These are phyloP conservation scores for Calycina herbarum DNA, from an alignment of 2,329 filamentous ascomycete genomes.

Conservation along the genomic window DNA sequence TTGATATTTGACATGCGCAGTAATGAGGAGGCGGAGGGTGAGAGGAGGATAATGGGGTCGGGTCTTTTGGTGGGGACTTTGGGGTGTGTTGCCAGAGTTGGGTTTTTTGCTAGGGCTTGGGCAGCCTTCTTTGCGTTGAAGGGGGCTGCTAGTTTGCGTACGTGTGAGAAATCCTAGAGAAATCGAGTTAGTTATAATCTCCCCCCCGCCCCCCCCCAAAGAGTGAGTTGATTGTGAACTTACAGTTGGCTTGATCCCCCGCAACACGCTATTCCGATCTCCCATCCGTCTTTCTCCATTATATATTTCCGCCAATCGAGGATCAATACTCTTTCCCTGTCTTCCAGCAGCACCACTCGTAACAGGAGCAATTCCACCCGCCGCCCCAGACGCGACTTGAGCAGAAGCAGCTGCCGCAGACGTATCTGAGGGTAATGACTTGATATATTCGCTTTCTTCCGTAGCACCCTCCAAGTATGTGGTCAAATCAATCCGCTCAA, in stretches of 20 bases:
- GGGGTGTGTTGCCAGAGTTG: conserved; percentile 54
- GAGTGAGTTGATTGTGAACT: conserved; percentile 36
- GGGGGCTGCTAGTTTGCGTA: conserved; percentile 78
- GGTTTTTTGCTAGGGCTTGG: conserved; percentile 43
- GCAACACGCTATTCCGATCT: conserved; percentile 83
- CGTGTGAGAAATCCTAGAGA: conserved; percentile 83
- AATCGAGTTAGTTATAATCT: conserved; percentile 1
- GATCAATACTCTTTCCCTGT: conserved; percentile 71
- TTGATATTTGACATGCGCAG: conserved; percentile 96
- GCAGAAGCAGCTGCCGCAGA: conserved; percentile 44
- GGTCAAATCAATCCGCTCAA: conserved; percentile 86
- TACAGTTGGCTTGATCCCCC: conserved; percentile 87
- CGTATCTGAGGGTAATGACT: conserved; percentile 69
- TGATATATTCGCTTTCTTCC: conserved; percentile 91
- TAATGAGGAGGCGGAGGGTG: conserved; percentile 90
- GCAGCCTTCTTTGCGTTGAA: conserved; percentile 67
- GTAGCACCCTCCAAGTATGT: conserved; percentile 90
- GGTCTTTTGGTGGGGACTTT: conserved; percentile 53
- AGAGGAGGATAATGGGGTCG: conserved; percentile 94
- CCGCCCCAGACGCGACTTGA: conserved; percentile 49
- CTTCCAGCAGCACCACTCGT: conserved; percentile 48
- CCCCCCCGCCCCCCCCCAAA: too few species aligned
- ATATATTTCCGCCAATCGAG: conserved; percentile 83
- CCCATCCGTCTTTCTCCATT: conserved; percentile 88
- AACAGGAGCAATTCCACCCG: conserved; percentile 41